Percentiles rank a stretch among this genome's conserved stretches.
phyloP scores from a whole-genome alignment of 2,329 filamentous ascomycete species.

The Claviceps fusiformis region DNA sequence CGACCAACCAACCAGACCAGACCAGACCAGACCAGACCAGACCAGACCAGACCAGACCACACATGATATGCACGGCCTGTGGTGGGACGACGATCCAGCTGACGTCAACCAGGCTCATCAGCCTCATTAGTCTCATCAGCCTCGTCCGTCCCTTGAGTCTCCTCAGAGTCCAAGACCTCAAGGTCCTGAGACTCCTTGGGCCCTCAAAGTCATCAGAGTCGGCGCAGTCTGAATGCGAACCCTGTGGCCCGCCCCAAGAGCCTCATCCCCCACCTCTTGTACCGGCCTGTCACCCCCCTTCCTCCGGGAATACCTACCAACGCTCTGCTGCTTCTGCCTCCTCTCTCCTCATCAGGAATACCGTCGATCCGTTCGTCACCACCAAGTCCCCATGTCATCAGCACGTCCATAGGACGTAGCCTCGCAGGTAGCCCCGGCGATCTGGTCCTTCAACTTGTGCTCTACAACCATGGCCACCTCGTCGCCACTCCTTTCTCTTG shows the following conservation, averaged over 20 bases:
- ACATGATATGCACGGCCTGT: too few species aligned
- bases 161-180: too few species aligned
- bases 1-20: too few species aligned
- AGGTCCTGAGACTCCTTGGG: too few species aligned
- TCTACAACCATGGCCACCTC: background rate
- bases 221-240: background rate
- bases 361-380: background rate
- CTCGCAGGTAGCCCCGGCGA: background rate
- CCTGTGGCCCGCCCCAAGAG: background rate
- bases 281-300: too few species aligned
- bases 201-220: too few species aligned
- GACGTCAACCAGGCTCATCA: too few species aligned
- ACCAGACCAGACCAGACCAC: too few species aligned
- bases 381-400: background rate
- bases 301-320: background rate
- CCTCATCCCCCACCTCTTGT: background rate
- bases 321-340: background rate
- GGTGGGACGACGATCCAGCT: background rate
- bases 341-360: background rate
- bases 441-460: background rate
- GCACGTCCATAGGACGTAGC: background rate
- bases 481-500: constrained; percentile 14
- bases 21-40: too few species aligned
- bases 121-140: too few species aligned
- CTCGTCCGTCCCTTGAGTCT: too few species aligned